Conservation (phyloP, 768 basidiomycete genomes). For the Plicaturopsis crispa region DNA sequence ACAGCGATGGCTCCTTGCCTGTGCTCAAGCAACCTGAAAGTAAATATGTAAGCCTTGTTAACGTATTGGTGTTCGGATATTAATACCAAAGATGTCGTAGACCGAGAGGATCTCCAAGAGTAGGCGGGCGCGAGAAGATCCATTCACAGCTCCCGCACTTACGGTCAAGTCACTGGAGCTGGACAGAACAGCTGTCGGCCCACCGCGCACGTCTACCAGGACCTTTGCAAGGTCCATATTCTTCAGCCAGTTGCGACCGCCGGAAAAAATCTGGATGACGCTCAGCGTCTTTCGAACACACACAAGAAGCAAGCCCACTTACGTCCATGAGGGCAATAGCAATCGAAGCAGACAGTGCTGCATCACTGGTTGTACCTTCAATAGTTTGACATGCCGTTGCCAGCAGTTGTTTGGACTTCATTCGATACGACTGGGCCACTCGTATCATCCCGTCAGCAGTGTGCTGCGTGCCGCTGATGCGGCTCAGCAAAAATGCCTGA, state of each 20-base stretch:
- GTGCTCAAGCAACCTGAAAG: constrained; percentile 27
- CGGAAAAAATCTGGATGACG: constrained; percentile 32
- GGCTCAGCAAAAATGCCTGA: constrained; percentile 31
- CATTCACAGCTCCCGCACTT: constrained; percentile 15
- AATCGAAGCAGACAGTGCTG: constrained; percentile 17
- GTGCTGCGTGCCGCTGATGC: constrained; percentile 14
- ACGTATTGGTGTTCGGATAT: constrained; percentile 3
- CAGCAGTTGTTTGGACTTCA: constrained; percentile 26
- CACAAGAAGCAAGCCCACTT: constrained; percentile 13
- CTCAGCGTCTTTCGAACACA: constrained; percentile 9
- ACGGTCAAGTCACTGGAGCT: constrained; percentile 19
- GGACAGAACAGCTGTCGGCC: constrained; percentile 28
- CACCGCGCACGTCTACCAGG: constrained; percentile 33
- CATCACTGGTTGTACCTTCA: constrained; percentile 21
- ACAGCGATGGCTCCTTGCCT: constrained; percentile 24
- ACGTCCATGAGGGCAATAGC: constrained; percentile 29
- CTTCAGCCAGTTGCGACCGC: constrained; percentile 28
- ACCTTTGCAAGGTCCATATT: constrained; percentile 29
- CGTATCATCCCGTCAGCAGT: constrained; percentile 24
- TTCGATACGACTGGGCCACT: constrained; percentile 24
- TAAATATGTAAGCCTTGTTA: constrained; percentile 6
- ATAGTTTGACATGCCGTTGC: constrained; percentile 21
- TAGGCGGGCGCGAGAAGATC: constrained; percentile 25
- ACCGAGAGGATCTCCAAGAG: constrained; percentile 35
- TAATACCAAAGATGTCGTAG: constrained; percentile 31